These are phyloP conservation scores for Aspergillus aculeatus DNA, from an alignment of 2,329 filamentous ascomycete species.

Conservation along the genomic window DNA sequence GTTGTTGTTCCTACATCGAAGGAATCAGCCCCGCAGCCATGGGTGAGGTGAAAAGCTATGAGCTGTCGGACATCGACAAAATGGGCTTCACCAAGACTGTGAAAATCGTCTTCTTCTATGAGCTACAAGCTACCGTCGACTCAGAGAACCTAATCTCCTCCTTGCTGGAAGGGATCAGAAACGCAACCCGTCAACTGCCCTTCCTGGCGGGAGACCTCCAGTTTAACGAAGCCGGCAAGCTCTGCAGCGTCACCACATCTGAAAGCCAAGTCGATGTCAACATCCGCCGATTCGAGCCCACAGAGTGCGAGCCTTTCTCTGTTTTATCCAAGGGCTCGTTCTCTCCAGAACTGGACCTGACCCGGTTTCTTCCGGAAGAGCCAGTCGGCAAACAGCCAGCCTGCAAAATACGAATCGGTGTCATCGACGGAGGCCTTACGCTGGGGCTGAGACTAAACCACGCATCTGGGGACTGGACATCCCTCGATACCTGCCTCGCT, in stretches of 20 bases:
- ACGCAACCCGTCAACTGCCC: conserved; percentile 19
- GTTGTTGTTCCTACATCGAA: too few species aligned
- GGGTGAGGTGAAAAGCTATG: conserved; percentile 12
- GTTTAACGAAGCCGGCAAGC: conserved; percentile 15
- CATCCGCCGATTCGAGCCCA: conserved; percentile 9
- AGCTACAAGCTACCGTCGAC: conserved; percentile 13
- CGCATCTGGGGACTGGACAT: conserved; percentile 25
- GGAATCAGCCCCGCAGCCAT: neutral
- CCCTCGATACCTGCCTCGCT: conserved; percentile 23
- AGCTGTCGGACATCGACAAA: conserved; percentile 26
- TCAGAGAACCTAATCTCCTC: conserved; percentile 15
- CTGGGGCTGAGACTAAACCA: conserved; percentile 21
- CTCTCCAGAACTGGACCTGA: conserved; percentile 12
- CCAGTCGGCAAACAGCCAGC: conserved; percentile 10
- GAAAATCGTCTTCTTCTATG: conserved; percentile 22
- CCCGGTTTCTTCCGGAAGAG: conserved; percentile 14
- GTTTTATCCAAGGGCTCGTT: conserved; percentile 13
- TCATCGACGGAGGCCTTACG: conserved; percentile 23
- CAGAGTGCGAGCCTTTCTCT: conserved; percentile 15
- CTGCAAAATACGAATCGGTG: conserved; percentile 22
- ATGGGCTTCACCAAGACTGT: conserved; percentile 20
- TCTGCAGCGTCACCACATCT: conserved; percentile 12
- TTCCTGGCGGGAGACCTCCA: conserved; percentile 23
- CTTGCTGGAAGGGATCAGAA: conserved; percentile 18
- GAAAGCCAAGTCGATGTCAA: conserved; percentile 10